These are phyloP conservation scores for Sphagnurus paluster DNA, from an alignment of 1,284 basidiomycete genomes.

Conservation along the genomic window DNA sequence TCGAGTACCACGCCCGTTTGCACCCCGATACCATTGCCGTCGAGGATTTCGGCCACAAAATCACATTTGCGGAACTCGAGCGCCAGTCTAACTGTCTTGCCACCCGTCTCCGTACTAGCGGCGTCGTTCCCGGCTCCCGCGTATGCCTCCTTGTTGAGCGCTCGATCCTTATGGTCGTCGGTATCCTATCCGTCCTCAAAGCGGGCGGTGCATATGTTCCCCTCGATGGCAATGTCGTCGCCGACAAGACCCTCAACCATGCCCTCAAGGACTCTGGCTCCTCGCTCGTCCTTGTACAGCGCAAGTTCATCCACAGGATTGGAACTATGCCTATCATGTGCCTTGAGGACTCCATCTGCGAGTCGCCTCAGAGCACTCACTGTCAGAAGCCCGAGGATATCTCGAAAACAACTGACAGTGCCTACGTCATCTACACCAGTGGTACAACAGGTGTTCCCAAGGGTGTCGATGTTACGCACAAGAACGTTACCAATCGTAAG, in stretches of 20 bases:
- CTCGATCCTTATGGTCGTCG: constrained; percentile 38
- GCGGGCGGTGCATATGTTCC: constrained; percentile 59
- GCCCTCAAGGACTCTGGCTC: constrained; percentile 49
- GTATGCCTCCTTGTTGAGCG: constrained; percentile 45
- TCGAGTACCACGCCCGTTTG: constrained; percentile 16
- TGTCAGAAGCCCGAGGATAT: constrained; percentile 5
- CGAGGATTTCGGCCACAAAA: constrained; percentile 18
- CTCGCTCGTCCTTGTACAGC: constrained; percentile 43
- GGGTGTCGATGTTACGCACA: constrained; percentile 57
- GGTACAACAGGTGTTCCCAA: constrained; percentile 58
- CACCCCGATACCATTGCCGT: constrained; percentile 17
- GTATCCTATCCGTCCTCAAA: constrained; percentile 56
- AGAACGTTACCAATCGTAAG: constrained; percentile 57
- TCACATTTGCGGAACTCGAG: constrained; percentile 36
- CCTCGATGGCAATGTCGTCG: constrained; percentile 57
- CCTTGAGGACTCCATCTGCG: constrained; percentile 38
- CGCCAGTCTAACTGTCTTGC: constrained; percentile 11
- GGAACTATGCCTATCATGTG: constrained; percentile 31
- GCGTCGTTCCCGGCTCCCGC: constrained; percentile 36
- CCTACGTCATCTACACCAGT: constrained; percentile 62
- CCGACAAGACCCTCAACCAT: constrained; percentile 52
- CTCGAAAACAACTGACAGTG: constrained; percentile 32
- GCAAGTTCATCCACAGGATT: constrained; percentile 48
- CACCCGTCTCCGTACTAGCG: constrained; percentile 7
- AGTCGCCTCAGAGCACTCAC: constrained; percentile 3